Base-by-base conservation (phyloP, 164 flowering plant genomes). In the Litsea cubeba region DNA sequence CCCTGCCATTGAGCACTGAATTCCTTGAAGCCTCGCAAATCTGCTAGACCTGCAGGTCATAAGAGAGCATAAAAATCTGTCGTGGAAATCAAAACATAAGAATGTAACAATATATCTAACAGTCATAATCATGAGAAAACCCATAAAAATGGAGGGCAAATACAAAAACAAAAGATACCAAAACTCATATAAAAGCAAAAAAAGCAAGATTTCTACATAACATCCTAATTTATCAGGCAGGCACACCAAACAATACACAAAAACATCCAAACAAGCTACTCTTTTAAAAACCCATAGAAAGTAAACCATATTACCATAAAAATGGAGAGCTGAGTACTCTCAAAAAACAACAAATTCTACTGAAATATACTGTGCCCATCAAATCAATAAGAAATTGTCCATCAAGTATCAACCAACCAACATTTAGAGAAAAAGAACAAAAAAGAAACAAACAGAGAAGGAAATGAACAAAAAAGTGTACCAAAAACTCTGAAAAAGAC, bases 1-100 rank as follows among this genome's bases (percentile, higher is more conserved):
- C 72, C 97, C 97, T 0, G 91, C 93, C 64, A 91, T 69, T 2
- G 89, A 76, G 84, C 97, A 92, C 24, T 89, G 81, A 24, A 91
- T 79, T 12, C 83, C 57, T 77, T 89, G 93, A 2, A 92, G 90
- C 82, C 88, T 91, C 0, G 87, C 97, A 71, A 92, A 92, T 81
- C 95, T 85, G 77, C 97, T 91, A 0, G 97, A 89, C 72, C 97
- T 92, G 87, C 75, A 77, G 73, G 58, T 62, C 54, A 30, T 5
- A 23, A 66, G 15, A 64, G 15, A 23, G 25, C 11, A 40, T 40
- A 64, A 23, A 64, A 64, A 0, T 5, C 12, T 23, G 11, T 60
- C n/a, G n/a, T 22, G 23, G 32, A 64, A 64, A 64, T 15, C 6
- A 64, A 26, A 64, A 2, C 12, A 64, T 23, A 3, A 23, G 7